phyloP scores from a whole-genome alignment of 306 rosid genomes.

The Abrus precatorius region DNA sequence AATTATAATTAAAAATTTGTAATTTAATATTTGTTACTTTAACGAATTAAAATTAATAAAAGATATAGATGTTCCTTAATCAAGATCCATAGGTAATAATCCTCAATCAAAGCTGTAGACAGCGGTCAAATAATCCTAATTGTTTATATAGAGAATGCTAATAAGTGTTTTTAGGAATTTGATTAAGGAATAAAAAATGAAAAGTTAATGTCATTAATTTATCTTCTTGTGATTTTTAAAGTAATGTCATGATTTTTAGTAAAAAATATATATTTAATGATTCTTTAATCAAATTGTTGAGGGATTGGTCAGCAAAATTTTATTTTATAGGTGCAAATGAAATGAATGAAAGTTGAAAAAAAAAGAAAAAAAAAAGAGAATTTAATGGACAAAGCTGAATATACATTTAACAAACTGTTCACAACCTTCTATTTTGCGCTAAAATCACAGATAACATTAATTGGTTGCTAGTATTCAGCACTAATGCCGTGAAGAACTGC shows the following conservation, averaged over 20 bases:
- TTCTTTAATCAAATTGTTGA: too few relatives aligned
- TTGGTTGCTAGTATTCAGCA: conserved; percentile 1
- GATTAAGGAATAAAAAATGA: too few relatives aligned
- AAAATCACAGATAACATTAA: not conserved
- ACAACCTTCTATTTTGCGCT: too few relatives aligned
- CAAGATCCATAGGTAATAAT: not conserved
- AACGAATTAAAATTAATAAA: not conserved
- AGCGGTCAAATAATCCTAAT: too few relatives aligned
- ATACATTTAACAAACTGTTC: not conserved
- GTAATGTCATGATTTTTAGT: too few relatives aligned
- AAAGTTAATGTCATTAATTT: too few relatives aligned
- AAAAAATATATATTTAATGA: too few relatives aligned
- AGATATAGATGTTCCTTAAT: not conserved
- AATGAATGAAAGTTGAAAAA: not conserved
- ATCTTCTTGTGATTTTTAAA: too few relatives aligned
- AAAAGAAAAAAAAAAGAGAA: not conserved
- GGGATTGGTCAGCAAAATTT: not conserved
- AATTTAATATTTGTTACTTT: not conserved
- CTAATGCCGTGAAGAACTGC: not conserved
- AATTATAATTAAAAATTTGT: too few relatives aligned
- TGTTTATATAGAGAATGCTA: too few relatives aligned
- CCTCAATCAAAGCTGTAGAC: not conserved
- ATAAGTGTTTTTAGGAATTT: too few relatives aligned
- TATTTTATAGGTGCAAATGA: not conserved
- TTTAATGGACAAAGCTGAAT: not conserved